Percentiles rank a stretch among this genome's conserved stretches.
Evolutionary conservation across 208 protist genomes (phyloP).

Genomic region (Acanthamoeba lugdunensis): DNA sequence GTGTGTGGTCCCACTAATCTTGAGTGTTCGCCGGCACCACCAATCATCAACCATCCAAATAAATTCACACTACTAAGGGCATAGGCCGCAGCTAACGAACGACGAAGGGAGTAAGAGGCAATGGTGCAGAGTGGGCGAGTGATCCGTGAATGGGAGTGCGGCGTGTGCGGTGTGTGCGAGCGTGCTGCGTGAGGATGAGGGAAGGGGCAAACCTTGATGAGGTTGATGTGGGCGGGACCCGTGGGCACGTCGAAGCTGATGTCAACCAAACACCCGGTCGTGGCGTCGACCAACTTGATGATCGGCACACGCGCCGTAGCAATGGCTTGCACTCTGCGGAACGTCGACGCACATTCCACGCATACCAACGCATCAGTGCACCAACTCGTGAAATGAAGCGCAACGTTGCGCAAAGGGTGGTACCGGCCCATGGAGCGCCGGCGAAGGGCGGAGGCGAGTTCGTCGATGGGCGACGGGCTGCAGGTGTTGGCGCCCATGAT

Average conservation of each 20-base stretch:
- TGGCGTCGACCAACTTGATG: conserved; percentile 60
- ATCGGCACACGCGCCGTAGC: conserved; percentile 63
- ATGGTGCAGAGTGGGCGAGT: background rate
- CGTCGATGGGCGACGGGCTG: background rate
- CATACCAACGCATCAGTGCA: too few species aligned
- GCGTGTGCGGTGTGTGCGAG: background rate
- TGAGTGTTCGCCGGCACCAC: background rate
- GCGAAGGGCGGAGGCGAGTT: conserved; percentile 25
- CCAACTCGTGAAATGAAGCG: too few species aligned
- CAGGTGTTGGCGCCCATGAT: conserved; percentile 4
- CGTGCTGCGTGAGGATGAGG: background rate
- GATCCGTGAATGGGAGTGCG: background rate
- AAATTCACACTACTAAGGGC: background rate
- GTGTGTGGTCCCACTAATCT: too few species aligned
- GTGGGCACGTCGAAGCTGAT: conserved; percentile 57
- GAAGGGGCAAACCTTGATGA: conserved; percentile 3
- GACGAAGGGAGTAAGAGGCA: background rate
- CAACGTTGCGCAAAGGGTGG: background rate
- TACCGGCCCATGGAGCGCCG: conserved; percentile 21
- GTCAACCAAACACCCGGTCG: conserved; percentile 23
- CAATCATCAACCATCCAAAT: background rate
- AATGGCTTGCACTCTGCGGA: conserved; percentile 3
- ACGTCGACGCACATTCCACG: background rate
- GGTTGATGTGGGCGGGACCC: conserved; percentile 36
- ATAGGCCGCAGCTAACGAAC: background rate